Base-by-base conservation (phyloP, 2,329 filamentous ascomycete genomes). In the Colletotrichum australisinense region DNA sequence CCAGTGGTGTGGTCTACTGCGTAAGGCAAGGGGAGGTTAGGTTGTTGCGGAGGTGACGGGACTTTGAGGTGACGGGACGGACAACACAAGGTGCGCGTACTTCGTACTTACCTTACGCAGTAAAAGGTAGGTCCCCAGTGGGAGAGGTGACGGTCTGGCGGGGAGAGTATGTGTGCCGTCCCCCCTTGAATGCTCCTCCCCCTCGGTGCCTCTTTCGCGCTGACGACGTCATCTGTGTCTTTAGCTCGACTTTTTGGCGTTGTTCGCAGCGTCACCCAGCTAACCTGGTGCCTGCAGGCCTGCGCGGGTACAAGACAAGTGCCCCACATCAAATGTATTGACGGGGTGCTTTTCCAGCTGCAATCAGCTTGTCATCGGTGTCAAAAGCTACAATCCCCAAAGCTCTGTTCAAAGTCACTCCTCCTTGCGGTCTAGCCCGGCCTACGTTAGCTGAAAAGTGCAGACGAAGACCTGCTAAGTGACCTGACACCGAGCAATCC, bases 141-240 rank as follows among this genome's bases (percentile, higher is more conserved):
- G 32, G 35, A 53, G 35, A 59, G 49, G 62, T 65, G 62, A 64
- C 49, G 60, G 60, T n/a, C 28, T 42, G 59, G 59, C 19, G 19
- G 52, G 46, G 46, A 49, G 28, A 28, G 14, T 64, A 30, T 55
- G 62, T 53, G 9, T 8, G 28, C 62, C 46, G 49, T 46, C 28
- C 35, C 24, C 58, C 35, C 52, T 65, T 24, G 32, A 38, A 22
- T 55, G 46, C 46, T 7, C 63, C n/a, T 30, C 67, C 60, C 68
- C 52, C 28, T 16, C 24, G 57, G 73, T 74, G 74, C 72, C 72
- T 75, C 72, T 63, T 74, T 67, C 74, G 63, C 46, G 46, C 55
- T 73, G 73, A 65, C 74, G 73, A 75, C 74, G 74, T 75, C 74
- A 75, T 75, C 67, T 22, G 65, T 69, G 56, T 26, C 49, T 57